Conservation (phyloP, 306 rosid species). For the Rubus parviflorus region DNA sequence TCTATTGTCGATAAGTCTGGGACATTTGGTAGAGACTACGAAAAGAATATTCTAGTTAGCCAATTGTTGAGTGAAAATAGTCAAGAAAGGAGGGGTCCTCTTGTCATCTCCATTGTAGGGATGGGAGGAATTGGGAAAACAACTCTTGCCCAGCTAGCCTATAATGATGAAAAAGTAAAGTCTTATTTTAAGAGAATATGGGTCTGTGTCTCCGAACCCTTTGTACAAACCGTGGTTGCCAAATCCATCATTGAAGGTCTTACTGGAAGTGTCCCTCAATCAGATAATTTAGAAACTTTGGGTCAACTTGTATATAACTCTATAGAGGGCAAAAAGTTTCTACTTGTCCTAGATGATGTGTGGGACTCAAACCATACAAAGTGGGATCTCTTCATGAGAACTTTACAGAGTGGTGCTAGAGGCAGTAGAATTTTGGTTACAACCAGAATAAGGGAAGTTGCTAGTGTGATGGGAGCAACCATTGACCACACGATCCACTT, state of each 20-base stretch:
- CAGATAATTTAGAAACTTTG: not conserved
- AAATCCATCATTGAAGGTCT: not conserved
- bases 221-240: not conserved
- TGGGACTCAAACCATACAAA: not conserved
- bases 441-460: not conserved
- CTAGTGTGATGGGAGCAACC: not conserved
- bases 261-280: not conserved
- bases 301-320: not conserved
- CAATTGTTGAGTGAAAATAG: not conserved
- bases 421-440: not conserved
- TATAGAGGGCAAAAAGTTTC: not conserved
- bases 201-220: not conserved
- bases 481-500: not conserved
- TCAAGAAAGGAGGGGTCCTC: not conserved
- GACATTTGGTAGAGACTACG: not conserved
- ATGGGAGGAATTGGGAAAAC: conserved; percentile 1
- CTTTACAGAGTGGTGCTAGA: not conserved
- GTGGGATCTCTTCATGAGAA: not conserved
- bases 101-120: not conserved
- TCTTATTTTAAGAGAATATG: not conserved
- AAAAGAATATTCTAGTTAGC: not conserved
- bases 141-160: not conserved
- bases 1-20: not conserved
- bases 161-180: not conserved
- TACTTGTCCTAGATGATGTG: not conserved